A percentile compares a stretch with the other conserved stretches of the same genome.
Evolutionary conservation across 192 early-diverging fungal species (phyloP).

Genomic region (Coemansia sp.): DNA sequence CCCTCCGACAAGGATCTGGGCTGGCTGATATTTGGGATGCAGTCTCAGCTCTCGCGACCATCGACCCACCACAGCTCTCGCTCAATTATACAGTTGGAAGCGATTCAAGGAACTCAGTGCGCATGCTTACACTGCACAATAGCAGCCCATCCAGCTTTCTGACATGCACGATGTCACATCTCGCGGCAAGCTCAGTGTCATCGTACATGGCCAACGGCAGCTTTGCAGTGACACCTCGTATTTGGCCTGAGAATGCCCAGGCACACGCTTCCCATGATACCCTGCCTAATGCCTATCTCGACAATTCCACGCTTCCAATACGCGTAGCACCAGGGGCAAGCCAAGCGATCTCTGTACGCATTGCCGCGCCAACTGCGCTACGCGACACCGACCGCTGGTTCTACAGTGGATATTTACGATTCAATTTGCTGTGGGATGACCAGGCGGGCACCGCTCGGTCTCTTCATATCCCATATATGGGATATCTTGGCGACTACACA

Average conservation of each 20-base stretch:
- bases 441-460: slow-evolving; percentile 33
- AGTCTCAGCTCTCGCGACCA: slow-evolving; percentile 27
- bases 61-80: slow-evolving; percentile 43
- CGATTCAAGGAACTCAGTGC: slow-evolving; percentile 4
- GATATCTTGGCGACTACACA: slow-evolving; percentile 49
- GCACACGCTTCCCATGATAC: slow-evolving; percentile 15
- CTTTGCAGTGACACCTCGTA: slow-evolving; percentile 36
- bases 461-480: slow-evolving; percentile 50
- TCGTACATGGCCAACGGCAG: slow-evolving; percentile 46
- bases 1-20: slow-evolving; percentile 49
- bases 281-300: slow-evolving; percentile 40
- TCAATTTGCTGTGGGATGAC: slow-evolving; percentile 54
- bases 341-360: slow-evolving; percentile 30
- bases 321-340: slow-evolving; percentile 31
- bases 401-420: slow-evolving; percentile 46
- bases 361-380: slow-evolving; percentile 36
- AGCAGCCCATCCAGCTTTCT: slow-evolving; percentile 33
- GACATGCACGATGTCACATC: slow-evolving; percentile 45
- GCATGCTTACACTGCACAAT: slow-evolving; percentile 36
- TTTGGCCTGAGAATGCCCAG: slow-evolving; percentile 33
- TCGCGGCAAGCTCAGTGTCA: slow-evolving; percentile 45
- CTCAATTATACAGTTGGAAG: slow-evolving; percentile 33
- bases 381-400: slow-evolving; percentile 36
- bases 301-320: slow-evolving; percentile 29
- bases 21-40: slow-evolving; percentile 45